These are phyloP conservation scores for Rhodotorula sp. DNA, from an alignment of 1,284 basidiomycete genomes.

Conservation along the genomic window DNA sequence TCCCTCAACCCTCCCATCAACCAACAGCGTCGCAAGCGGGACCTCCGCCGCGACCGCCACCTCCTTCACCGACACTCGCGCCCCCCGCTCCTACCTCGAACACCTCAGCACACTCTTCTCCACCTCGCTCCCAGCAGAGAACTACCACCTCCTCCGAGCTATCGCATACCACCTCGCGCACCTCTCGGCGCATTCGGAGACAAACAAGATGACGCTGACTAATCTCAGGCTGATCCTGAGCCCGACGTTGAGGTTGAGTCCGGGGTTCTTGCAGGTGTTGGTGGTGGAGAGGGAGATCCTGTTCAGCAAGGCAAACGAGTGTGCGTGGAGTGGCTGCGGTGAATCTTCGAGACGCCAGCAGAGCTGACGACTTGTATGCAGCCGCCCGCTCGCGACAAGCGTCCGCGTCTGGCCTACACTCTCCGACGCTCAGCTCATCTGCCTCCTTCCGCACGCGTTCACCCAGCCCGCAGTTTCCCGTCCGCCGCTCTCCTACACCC, in stretches of 20 bases:
- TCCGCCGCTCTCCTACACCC: too few species aligned
- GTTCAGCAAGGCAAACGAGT: conserved; percentile 19
- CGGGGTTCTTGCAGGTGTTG: conserved; percentile 39
- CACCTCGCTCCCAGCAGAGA: conserved; percentile 29
- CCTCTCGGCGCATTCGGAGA: conserved; percentile 24
- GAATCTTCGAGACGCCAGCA: too few species aligned
- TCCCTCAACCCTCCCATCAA: not conserved
- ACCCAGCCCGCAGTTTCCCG: too few species aligned
- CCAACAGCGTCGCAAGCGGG: not conserved
- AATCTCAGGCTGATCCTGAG: conserved; percentile 43
- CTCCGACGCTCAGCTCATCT: not conserved
- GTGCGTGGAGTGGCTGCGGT: not conserved
- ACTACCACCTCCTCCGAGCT: conserved; percentile 38
- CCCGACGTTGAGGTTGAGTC: conserved; percentile 41
- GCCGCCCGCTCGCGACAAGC: conserved; percentile 6
- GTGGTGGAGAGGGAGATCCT: conserved; percentile 39
- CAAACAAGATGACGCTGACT: conserved; percentile 43
- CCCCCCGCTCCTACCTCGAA: conserved; percentile 19
- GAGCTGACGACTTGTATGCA: not conserved
- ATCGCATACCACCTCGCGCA: conserved; percentile 37
- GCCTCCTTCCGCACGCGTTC: not conserved
- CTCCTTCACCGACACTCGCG: not conserved
- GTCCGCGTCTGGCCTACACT: not conserved
- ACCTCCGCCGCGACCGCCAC: not conserved
- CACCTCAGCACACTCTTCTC: conserved; percentile 34